A percentile compares a stretch with the other conserved stretches of the same genome.
phyloP scores from a whole-genome alignment of 2,329 filamentous ascomycete genomes.

The Fusarium anguioides region DNA sequence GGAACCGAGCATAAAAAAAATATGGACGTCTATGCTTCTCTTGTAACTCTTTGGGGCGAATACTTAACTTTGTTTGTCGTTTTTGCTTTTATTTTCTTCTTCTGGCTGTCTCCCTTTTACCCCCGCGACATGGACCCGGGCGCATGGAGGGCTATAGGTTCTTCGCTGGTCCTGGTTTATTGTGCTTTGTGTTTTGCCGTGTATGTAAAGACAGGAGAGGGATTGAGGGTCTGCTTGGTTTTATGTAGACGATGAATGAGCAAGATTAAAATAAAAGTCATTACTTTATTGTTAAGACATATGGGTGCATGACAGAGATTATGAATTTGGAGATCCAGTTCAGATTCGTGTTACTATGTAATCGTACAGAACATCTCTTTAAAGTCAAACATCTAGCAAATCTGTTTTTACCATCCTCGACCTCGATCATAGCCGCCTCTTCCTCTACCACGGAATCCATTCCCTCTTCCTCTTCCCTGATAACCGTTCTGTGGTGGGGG shows the following conservation, averaged over 20 bases:
- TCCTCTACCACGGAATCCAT: slow-evolving; percentile 45
- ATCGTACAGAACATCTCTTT: not conserved
- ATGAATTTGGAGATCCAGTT: not conserved
- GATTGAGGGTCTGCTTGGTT: slow-evolving; percentile 37
- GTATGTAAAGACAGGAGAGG: slow-evolving; percentile 17
- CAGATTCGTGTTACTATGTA: not conserved
- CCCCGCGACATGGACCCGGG: slow-evolving; percentile 10
- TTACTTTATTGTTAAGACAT: slow-evolving; percentile 41
- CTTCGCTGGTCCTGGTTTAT: slow-evolving; percentile 23
- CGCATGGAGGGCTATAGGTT: slow-evolving; percentile 22
- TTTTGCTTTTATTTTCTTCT: slow-evolving; percentile 30
- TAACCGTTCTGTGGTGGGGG: slow-evolving; percentile 40
- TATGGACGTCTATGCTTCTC: slow-evolving; percentile 39
- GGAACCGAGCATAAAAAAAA: slow-evolving; percentile 30
- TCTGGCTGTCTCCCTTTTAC: slow-evolving; percentile 16
- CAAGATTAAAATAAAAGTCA: slow-evolving; percentile 47
- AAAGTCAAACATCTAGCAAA: not conserved
- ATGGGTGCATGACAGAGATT: not conserved
- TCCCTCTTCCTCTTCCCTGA: slow-evolving; percentile 39
- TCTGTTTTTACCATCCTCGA: slow-evolving; percentile 36
- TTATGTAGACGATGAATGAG: slow-evolving; percentile 48
- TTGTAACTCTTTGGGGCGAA: slow-evolving; percentile 41
- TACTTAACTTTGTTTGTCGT: slow-evolving; percentile 31
- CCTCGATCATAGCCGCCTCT: slow-evolving; percentile 50
- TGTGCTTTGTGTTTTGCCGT: slow-evolving; percentile 22